A percentile compares a stretch with the other conserved stretches of the same genome.
Conservation (phyloP, 768 basidiomycete genomes). For the Russula foetens region DNA sequence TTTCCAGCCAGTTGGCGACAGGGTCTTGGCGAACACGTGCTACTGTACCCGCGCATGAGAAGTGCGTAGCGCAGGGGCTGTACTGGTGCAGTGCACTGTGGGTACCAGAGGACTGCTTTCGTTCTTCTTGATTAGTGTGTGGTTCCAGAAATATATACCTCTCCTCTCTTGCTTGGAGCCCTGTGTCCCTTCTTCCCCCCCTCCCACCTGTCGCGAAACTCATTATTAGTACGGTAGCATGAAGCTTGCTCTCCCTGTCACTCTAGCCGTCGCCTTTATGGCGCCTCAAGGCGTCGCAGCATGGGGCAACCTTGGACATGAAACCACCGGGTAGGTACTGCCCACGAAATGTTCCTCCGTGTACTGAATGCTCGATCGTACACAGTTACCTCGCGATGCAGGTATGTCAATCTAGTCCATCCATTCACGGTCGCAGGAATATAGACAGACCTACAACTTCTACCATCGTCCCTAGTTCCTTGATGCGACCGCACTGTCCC, state of each 20-base stretch:
- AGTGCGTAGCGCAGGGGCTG: no score
- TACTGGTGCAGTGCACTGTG: no score
- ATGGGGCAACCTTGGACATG: conserved; percentile 25
- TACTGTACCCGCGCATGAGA: no score
- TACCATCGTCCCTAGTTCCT: conserved; percentile 33
- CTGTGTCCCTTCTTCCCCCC: not conserved
- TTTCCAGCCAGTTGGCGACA: no score
- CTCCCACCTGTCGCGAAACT: not conserved
- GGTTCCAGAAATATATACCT: not conserved
- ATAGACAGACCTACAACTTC: not conserved
- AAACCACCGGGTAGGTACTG: conserved; percentile 22
- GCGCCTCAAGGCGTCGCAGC: conserved; percentile 11
- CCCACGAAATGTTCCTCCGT: not conserved
- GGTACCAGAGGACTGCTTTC: no score
- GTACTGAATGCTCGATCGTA: not conserved
- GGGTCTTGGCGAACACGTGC: no score
- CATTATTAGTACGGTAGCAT: not conserved
- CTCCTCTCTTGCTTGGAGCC: not conserved
- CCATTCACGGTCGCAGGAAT: not conserved
- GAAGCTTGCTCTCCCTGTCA: conserved; percentile 3
- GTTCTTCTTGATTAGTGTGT: no score
- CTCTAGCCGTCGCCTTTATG: not conserved
- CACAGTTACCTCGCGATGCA: conserved; percentile 14
- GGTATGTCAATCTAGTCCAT: not conserved
- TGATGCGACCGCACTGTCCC: conserved; percentile 38